Evolutionary conservation across 192 early-diverging fungal species (phyloP), one percentile per base, ranked within the genome.

Genomic region (Rhizophlyctis rosea): DNA sequence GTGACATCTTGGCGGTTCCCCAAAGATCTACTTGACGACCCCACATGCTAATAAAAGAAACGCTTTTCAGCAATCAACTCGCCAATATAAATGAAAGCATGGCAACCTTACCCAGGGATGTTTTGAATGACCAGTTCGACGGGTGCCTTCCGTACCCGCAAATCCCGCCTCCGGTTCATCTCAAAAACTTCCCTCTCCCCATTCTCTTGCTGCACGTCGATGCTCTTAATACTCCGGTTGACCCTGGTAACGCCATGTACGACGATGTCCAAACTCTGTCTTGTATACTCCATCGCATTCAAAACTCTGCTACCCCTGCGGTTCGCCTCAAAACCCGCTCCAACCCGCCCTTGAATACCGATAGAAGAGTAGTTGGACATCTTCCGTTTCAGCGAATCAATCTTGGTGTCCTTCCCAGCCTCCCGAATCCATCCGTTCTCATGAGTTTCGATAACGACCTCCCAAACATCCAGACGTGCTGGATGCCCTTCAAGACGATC

Each of bases 311-410:
- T 83, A 18, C 83, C 83, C 3, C 85, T 79, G 27, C 88, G 75
- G 50, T 85, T 79, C 59, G 81, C 64, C 71, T 90, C 88, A 60
- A 90, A 90, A 27, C 81, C 83, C 57, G 75, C 78, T 18, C 88
- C 88, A 21, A 90, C 87, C 64, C 69, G 77, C 3, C 82, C 88
- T 70, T 90, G 88, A 33, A 90, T 81, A 48, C 88, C 88, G 50
- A 90, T 67, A 30, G 86, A 86, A 66, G 88, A 82, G 61, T 88
- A 86, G 71, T 87, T 86, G 47, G 79, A 85, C 81, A 90, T 87
- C 58, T 84, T 80, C 18, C 82, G 76, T 34, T 70, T 73, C 56
- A 81, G 61, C 33, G 69, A 73, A 57, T 68, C 67, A 28, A 75
- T 68, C 36, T 79, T 83, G 1, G 62, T 62, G 56, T 79, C 67